These are phyloP conservation scores for Boeremia exigua DNA, from an alignment of 2,329 filamentous ascomycete genomes.

Conservation along the genomic window DNA sequence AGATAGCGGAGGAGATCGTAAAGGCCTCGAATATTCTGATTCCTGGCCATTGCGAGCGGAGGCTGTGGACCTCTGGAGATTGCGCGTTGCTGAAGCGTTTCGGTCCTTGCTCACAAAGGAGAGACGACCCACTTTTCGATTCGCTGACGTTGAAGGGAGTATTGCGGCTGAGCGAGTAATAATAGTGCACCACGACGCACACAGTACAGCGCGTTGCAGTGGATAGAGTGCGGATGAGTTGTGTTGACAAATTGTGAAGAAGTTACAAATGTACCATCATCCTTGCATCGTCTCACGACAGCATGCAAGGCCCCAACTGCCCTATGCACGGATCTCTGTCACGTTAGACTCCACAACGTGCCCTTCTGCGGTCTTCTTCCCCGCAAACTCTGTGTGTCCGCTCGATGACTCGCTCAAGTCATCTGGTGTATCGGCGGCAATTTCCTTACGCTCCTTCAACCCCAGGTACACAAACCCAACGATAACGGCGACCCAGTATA, in stretches of 20 bases:
- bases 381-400: constrained; percentile 18
- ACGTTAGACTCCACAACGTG: constrained; percentile 19
- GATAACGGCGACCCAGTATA: constrained; percentile 83
- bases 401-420: constrained; percentile 23
- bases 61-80: constrained; percentile 10
- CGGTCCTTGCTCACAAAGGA: background rate
- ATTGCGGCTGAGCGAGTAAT: constrained; percentile 8
- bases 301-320: background rate
- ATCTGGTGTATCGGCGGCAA: constrained; percentile 7
- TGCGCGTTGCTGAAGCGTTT: constrained; percentile 6
- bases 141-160: background rate
- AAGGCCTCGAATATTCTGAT: background rate
- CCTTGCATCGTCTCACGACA: background rate
- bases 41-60: constrained; percentile 8
- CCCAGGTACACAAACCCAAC: constrained; percentile 68
- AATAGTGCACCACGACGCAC: background rate
- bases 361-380: constrained; percentile 26
- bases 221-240: background rate
- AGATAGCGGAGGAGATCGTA: background rate
- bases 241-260: background rate
- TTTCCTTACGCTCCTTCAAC: constrained; percentile 65
- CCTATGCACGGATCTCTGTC: constrained; percentile 18
- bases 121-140: background rate
- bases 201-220: background rate
- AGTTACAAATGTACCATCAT: background rate